Evolutionary conservation across 2,329 filamentous ascomycete species (phyloP), one percentile per base, ranked within the genome.

Genomic region (Clarireedia sp.): DNA sequence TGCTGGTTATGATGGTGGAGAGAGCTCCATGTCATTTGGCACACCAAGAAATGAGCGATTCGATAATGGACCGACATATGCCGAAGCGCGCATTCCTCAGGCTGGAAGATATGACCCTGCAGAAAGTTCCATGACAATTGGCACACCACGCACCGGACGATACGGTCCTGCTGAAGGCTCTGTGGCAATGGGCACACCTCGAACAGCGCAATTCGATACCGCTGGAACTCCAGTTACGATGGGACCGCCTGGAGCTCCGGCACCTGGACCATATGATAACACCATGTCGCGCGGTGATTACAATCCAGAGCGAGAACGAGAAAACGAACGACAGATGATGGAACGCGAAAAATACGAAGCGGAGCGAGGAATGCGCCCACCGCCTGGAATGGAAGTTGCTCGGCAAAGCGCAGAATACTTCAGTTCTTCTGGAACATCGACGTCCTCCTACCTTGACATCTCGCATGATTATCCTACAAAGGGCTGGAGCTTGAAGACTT

Each of bases 401-500:
- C 58, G 12, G 53, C 47, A 48, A 37, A 54, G 23, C 51, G 54
- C 48, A 54, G 54, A 17, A 52, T 55, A 55, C 54, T 47, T 48
- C 55, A 54, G 48, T 62, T 58, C 48, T 48, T 59, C 57, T 36
- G 60, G 59, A 21, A 62, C 62, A 21, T 64, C 63, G 10, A 64
- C 62, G n/a, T 63, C 60, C 24, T 63, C 61, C n/a, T 60, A 60
- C 40, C 83, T 88, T 53, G 85, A 89, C 64, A 83, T 89, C 51
- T 87, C 85, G 48, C 77, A 76, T 40, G 72, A 75, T 47, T 75
- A 76, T 51, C 74, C 74, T 17, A 72, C 70, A 41, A 74, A 73
- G 6, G 72, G 75, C 54, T 71, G 74, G 40, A 75, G 82, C 53
- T 72, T 90, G 44, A 72, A 72, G 55, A 76, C 81, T 16, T 87